phyloP scores from a whole-genome alignment of 2,329 filamentous ascomycete species.

The Fusarium newnesense region DNA sequence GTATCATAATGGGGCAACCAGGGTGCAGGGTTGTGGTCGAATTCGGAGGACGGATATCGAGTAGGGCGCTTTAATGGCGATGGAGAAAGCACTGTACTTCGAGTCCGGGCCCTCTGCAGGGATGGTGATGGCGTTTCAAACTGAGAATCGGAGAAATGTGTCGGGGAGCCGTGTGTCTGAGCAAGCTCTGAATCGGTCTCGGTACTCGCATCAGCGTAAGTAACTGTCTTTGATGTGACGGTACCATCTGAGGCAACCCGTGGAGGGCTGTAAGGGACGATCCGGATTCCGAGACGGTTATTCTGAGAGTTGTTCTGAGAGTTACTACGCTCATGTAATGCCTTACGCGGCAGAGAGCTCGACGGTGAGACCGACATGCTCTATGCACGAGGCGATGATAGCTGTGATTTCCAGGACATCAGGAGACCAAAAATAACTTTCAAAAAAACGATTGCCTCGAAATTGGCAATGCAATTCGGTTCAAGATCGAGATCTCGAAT shows the following conservation, averaged over 20 bases:
- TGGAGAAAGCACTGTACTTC: conserved; percentile 27
- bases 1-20: conserved; percentile 35
- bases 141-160: conserved; percentile 34
- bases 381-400: conserved; percentile 42
- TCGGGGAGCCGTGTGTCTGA: conserved; percentile 27
- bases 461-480: conserved; percentile 24
- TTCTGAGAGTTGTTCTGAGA: conserved; percentile 46
- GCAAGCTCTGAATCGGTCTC: conserved; percentile 37
- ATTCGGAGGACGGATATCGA: conserved; percentile 32
- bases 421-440: conserved; percentile 9
- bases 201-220: conserved; percentile 39
- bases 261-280: conserved; percentile 53
- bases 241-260: conserved; percentile 49
- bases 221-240: conserved; percentile 38
- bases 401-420: conserved; percentile 37
- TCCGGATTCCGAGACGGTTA: conserved; percentile 49
- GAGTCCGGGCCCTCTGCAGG: conserved; percentile 30
- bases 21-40: conserved; percentile 32
- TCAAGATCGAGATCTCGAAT: conserved; percentile 1
- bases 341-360: conserved; percentile 44
- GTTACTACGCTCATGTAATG: conserved; percentile 44
- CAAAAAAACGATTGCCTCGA: conserved; percentile 6
- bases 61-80: conserved; percentile 32
- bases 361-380: conserved; percentile 49
- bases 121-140: conserved; percentile 42